Percentiles rank a stretch among this genome's conserved stretches.
Conservation (phyloP, 768 basidiomycete species). For the Calvatia gigantea region DNA sequence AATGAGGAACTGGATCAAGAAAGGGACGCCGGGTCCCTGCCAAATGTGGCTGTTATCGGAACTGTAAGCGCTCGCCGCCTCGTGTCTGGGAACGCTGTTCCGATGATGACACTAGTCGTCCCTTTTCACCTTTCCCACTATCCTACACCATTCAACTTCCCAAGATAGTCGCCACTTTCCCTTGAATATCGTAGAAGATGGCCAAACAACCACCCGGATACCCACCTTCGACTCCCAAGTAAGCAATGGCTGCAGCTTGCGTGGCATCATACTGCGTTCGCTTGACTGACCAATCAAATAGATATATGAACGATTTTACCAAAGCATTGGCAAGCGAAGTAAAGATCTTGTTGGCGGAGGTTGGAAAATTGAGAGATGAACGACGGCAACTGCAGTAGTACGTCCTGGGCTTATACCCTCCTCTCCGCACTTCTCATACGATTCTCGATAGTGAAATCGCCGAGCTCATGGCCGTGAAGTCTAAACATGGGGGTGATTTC, state of each 20-base stretch:
- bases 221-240: constrained; percentile 3
- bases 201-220: constrained; percentile 6
- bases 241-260: neutral
- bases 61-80: constrained; percentile 1
- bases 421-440: neutral
- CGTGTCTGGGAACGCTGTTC: constrained; percentile 6
- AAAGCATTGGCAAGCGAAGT: constrained; percentile 80
- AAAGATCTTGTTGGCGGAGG: constrained; percentile 72
- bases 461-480: constrained; percentile 77
- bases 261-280: neutral
- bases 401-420: constrained; percentile 29
- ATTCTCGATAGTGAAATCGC: constrained; percentile 64
- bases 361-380: constrained; percentile 78
- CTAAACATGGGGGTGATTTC: constrained; percentile 82
- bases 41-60: constrained; percentile 9
- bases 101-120: neutral
- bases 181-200: neutral
- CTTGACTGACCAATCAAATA: neutral
- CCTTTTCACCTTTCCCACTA: neutral
- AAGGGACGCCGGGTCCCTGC: neutral
- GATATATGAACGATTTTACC: constrained; percentile 71
- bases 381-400: constrained; percentile 73
- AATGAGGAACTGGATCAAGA: neutral
- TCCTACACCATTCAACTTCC: neutral
- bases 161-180: neutral